Evolutionary conservation across 345 rosid species (phyloP).

Genomic region (Toxicodendron radicans): DNA sequence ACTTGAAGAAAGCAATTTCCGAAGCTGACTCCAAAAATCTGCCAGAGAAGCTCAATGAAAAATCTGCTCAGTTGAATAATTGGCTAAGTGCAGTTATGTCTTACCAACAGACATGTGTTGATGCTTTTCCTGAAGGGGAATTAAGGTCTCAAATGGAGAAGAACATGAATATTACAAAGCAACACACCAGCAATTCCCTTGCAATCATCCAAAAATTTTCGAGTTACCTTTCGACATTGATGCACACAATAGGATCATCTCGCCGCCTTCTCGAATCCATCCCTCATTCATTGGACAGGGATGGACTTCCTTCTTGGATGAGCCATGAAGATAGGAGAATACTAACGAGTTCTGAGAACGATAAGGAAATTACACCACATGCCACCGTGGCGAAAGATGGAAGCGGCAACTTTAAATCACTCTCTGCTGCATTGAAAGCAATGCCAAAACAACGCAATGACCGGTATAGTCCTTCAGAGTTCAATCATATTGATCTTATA

Average conservation of each 20-base stretch:
- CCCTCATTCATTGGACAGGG: constrained; percentile 19
- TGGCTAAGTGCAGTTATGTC: constrained; percentile 86
- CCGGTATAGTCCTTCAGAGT: constrained; percentile 37
- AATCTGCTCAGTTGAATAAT: constrained; percentile 44
- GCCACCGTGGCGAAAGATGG: constrained; percentile 79
- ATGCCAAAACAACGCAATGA: constrained; percentile 56
- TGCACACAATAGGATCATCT: constrained; percentile 27
- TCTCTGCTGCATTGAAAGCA: constrained; percentile 59
- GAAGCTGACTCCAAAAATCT: constrained; percentile 26
- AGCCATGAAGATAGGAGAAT: constrained; percentile 56
- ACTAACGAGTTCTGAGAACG: constrained; percentile 32
- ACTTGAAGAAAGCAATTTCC: constrained; percentile 35
- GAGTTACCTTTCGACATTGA: constrained; percentile 22
- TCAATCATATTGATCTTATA: neutral
- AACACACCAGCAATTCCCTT: constrained; percentile 71
- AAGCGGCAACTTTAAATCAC: constrained; percentile 68
- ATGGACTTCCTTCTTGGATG: constrained; percentile 58
- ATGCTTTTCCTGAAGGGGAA: constrained; percentile 76
- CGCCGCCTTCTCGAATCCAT: constrained; percentile 11
- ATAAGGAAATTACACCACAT: constrained; percentile 34
- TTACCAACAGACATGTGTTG: constrained; percentile 75
- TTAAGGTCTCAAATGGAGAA: constrained; percentile 50
- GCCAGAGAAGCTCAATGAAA: constrained; percentile 22
- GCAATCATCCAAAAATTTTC: constrained; percentile 51
- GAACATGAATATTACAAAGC: constrained; percentile 40